Conservation (phyloP, 768 basidiomycete species). For the Pulveroboletus sp. region DNA sequence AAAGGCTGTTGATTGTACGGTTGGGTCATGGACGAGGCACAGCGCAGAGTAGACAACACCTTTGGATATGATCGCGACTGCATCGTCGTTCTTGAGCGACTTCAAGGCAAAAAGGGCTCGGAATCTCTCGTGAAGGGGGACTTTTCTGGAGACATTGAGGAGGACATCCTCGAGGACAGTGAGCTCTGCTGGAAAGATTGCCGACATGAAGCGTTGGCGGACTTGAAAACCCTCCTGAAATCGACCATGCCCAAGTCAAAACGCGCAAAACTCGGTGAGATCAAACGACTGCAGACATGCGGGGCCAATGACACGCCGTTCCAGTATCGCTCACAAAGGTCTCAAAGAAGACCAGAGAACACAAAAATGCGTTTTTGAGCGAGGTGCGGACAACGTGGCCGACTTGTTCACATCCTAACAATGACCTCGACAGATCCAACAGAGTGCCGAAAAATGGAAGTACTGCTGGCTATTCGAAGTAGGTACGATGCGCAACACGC, state of each 20-base stretch:
- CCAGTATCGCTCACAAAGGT: conserved; percentile 93
- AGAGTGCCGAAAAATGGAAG: conserved; percentile 83
- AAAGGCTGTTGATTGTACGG: conserved; percentile 55
- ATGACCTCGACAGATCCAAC: conserved; percentile 63
- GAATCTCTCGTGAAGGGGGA: conserved; percentile 84
- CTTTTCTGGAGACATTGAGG: conserved; percentile 70
- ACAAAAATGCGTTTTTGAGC: conserved; percentile 80
- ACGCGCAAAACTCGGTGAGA: conserved; percentile 82
- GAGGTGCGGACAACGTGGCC: conserved; percentile 49
- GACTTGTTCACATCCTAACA: conserved; percentile 6
- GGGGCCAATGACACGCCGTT: conserved; percentile 8
- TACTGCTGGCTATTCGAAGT: conserved; percentile 97
- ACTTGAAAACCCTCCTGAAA: conserved; percentile 39
- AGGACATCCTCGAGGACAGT: conserved; percentile 67
- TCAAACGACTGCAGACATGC: conserved; percentile 1
- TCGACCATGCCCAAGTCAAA: conserved; percentile 82
- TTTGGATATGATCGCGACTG: conserved; percentile 81
- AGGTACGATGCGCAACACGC: conserved; percentile 92
- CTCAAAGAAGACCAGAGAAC: conserved; percentile 86
- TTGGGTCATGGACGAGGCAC: not conserved
- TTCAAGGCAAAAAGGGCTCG: conserved; percentile 92
- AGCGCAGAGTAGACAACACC: conserved; percentile 44
- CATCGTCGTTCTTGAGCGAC: conserved; percentile 72
- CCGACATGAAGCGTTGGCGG: conserved; percentile 37
- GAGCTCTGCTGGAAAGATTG: conserved; percentile 53